Evolutionary conservation across 495 filamentous ascomycete species (phyloP).

Genomic region (Friedmanniomyces simplex): DNA sequence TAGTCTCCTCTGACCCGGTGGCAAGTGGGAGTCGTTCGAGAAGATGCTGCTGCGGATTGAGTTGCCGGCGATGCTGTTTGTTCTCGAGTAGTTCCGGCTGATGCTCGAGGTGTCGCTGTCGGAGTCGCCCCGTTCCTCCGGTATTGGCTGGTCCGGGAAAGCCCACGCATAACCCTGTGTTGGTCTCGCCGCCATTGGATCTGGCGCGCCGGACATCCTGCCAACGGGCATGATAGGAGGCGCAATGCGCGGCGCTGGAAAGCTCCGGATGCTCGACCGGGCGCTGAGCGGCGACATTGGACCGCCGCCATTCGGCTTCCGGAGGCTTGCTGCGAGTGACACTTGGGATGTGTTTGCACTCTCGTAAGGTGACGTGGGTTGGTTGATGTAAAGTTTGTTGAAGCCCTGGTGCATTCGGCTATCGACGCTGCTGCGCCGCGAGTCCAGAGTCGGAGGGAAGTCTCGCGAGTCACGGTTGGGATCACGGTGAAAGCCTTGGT

Average conservation of each 20-base stretch:
- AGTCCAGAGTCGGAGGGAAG: conserved; percentile 26
- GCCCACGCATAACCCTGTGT: conserved; percentile 37
- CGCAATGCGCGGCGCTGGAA: conserved; percentile 27
- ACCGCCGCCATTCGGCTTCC: conserved; percentile 28
- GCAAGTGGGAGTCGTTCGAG: conserved; percentile 29
- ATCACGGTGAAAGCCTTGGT: conserved; percentile 29
- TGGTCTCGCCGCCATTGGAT: conserved; percentile 34
- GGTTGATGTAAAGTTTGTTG: conserved; percentile 28
- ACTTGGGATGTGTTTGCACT: conserved; percentile 34
- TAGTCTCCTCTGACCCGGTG: conserved; percentile 31
- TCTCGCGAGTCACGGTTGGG: conserved; percentile 25
- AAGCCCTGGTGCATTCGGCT: conserved; percentile 33
- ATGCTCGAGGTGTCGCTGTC: conserved; percentile 32
- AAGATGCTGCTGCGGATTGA: conserved; percentile 35
- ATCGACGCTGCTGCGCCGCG: conserved; percentile 36
- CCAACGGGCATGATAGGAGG: conserved; percentile 30
- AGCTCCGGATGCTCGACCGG: conserved; percentile 14
- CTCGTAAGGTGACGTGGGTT: conserved; percentile 32
- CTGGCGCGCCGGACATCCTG: conserved; percentile 30
- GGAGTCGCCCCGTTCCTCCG: conserved; percentile 26
- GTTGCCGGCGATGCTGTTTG: conserved; percentile 30
- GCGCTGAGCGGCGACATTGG: conserved; percentile 30
- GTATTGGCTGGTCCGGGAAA: conserved; percentile 30
- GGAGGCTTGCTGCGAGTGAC: conserved; percentile 32
- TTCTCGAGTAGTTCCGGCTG: conserved; percentile 25